Evolutionary conservation across 2,329 filamentous ascomycete species (phyloP), one percentile per base, ranked within the genome.

Genomic region (Teratosphaeria zuluensis): DNA sequence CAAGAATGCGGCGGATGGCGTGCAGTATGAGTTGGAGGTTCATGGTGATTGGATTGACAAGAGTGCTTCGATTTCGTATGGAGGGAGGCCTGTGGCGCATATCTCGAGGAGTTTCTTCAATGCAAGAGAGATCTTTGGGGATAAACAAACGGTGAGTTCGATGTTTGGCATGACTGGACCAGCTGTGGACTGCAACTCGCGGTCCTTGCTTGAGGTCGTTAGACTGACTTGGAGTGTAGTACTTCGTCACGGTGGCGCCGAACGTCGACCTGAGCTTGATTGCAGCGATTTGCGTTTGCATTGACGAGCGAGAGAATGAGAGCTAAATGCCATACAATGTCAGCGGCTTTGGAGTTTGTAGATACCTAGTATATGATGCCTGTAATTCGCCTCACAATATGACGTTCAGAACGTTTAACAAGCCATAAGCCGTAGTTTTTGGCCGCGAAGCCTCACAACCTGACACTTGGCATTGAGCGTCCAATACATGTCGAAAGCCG

Each of bases 221-320:
- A 32, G 31, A 32, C 12, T 46, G n/a, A 28, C 52, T 33, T 53
- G 11, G 16, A 5, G 3, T 28, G 4, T 48, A 71, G 69, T 89
- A 89, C 63, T 80, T 77, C 1, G 77, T 89, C 4, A 78, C 77
- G 0, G 78, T 89, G 5, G 84, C 84, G 1, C 83, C 85, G 0
- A 81, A 81, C 16, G 82, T 87, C 6, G 86, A 90, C 66, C 78
- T 87, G 72, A 80, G 83, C 3, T 67, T 89, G 53, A 80, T 89
- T 63, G 82, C 78, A 0, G 86, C 85, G 11, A 75, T 89, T 66
- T 88, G 84, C 67, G 84, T 89, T 56, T 84, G 81, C 61, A 73
- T 89, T 60, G 86, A 89, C 63, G 85, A 88, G 77, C 81, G 80
- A 74, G 81, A 85, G 59, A 81, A 84, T 54, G 78, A 82, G 12